These are phyloP conservation scores for Pseudocercospora musae DNA, from an alignment of 2,329 filamentous ascomycete species.

Conservation along the genomic window DNA sequence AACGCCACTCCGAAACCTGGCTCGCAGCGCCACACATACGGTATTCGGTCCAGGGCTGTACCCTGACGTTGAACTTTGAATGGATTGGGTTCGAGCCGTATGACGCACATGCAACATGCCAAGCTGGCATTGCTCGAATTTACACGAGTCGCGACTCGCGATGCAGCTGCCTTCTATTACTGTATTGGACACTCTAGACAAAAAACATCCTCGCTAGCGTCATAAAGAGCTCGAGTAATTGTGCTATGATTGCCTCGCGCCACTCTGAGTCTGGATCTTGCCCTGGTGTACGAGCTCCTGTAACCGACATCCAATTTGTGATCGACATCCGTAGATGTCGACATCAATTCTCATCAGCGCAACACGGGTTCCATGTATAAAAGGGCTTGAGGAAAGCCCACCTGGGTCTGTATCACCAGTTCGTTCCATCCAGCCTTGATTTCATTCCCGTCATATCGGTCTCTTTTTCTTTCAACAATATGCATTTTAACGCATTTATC, in stretches of 20 bases:
- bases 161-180: background rate
- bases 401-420: background rate
- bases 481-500: background rate
- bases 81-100: background rate
- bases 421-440: background rate
- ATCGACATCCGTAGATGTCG: background rate
- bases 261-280: background rate
- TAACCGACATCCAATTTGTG: too few relatives aligned
- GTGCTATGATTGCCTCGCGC: background rate
- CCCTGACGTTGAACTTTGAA: background rate
- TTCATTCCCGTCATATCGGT: background rate
- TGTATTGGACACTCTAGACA: background rate
- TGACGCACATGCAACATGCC: background rate
- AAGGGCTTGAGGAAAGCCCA: background rate
- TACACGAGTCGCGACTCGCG: background rate
- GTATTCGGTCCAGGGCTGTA: background rate
- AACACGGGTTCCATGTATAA: background rate
- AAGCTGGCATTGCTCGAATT: background rate
- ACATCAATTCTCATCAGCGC: background rate
- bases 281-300: background rate
- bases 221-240: background rate
- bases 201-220: background rate
- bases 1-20: background rate
- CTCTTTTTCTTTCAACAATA: background rate
- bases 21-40: background rate